Base-by-base conservation (phyloP, 208 protist species). In the Trypanosoma scelopori region DNA sequence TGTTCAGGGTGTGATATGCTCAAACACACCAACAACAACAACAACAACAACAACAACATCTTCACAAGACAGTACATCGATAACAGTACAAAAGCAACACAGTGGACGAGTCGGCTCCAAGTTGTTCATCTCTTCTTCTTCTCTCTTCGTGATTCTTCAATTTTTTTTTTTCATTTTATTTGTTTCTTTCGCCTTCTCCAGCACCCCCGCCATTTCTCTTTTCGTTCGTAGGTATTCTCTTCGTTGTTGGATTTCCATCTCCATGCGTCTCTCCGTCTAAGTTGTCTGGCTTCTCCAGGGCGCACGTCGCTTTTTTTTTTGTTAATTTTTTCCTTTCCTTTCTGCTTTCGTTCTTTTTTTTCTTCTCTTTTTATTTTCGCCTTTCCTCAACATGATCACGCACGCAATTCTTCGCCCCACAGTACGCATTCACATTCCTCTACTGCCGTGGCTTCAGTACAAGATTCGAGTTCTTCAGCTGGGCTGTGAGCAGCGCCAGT, bases 401-500 rank as follows among this genome's bases (percentile, higher is more conserved):
- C n/a, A n/a, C n/a, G n/a, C n/a, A n/a, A n/a, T n/a, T 47, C 18
- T 6, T 47, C 3, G 5, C 46, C 15, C 20, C 3, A 13, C 45
- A 23, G 22, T 13, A 37, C 22, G 5, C 43, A 22, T 47, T 47
- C 3, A 47, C 3, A 16, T 47, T 5, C 9, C 12, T 20, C 45
- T 64, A 67, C 20, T 59, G 25, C 39, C 28, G 43, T 58, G 76
- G 25, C 20, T 84, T 86, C 39, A 86, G 69, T 9, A 76, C 75
- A 7, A 80, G 69, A 69, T 76, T 86, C 1, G 92, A 74, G 41
- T 87, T 86, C 75, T 97, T 94, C 42, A 98, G 85, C 56, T 95
- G 84, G 56, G 87, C 85, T 16, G 93, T 93, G 30, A 97, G 81
- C n/a, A 97, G 65, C 32, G 91, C 82, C 15, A 97, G 81, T 15